These are phyloP conservation scores for Trypanosoma congolense DNA, from an alignment of 208 protist species.

Conservation along the genomic window DNA sequence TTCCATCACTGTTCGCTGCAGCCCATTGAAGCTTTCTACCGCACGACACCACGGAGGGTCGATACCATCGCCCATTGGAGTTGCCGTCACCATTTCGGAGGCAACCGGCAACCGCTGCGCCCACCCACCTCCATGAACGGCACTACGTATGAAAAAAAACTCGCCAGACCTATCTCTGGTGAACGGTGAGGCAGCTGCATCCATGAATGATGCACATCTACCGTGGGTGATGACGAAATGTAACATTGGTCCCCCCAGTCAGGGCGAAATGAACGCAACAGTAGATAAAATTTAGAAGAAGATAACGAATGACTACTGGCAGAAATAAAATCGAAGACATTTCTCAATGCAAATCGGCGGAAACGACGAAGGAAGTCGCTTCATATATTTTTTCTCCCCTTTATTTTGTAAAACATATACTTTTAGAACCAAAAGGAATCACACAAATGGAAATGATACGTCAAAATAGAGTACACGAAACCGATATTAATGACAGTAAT, in stretches of 20 bases:
- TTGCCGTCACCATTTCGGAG: not conserved
- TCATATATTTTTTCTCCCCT: too few relatives aligned
- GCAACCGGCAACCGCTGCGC: constrained; percentile 13
- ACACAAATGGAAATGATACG: not conserved
- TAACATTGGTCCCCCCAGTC: too few relatives aligned
- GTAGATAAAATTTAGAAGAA: too few relatives aligned
- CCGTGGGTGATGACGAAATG: too few relatives aligned
- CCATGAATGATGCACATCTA: not conserved
- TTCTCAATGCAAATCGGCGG: too few relatives aligned
- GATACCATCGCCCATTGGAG: not conserved
- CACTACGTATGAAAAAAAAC: constrained; percentile 19
- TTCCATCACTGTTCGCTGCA: constrained; percentile 26
- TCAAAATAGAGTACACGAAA: not conserved
- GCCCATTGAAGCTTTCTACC: constrained; percentile 37
- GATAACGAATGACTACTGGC: too few relatives aligned
- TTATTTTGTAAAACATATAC: too few relatives aligned
- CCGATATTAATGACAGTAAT: too few relatives aligned
- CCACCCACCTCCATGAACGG: constrained; percentile 9
- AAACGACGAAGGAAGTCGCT: too few relatives aligned
- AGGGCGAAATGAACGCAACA: too few relatives aligned
- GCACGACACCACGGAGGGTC: constrained; percentile 41
- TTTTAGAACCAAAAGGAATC: not conserved
- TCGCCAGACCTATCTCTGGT: constrained; percentile 21
- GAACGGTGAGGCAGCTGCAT: constrained; percentile 5
- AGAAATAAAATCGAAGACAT: too few relatives aligned